A percentile compares a stretch with the other conserved stretches of the same genome.
Conservation (phyloP, 176 grass and related monocot genomes). For the Oryza nivara region DNA sequence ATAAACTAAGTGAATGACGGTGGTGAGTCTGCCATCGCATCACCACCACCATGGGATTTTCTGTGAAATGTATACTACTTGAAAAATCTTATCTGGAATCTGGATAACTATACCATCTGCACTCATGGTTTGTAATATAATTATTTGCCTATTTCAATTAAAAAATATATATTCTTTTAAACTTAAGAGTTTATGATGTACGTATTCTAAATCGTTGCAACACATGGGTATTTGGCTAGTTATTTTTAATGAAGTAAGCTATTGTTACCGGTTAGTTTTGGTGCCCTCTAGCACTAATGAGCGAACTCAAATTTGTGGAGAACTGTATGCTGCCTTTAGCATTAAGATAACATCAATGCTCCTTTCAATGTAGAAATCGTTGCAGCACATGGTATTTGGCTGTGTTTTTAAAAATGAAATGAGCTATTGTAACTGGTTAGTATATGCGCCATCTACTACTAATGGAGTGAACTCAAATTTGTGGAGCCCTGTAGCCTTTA, state of each 20-base stretch:
- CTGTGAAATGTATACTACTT: neutral
- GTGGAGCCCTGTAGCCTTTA: neutral
- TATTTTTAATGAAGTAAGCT: neutral
- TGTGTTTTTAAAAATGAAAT: neutral
- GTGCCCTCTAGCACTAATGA: neutral
- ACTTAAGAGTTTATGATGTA: no score
- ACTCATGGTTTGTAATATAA: neutral
- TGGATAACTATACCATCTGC: neutral
- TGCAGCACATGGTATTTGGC: no score
- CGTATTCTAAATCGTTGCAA: neutral
- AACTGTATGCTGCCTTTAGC: neutral
- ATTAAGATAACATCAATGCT: neutral
- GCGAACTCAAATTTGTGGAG: neutral
- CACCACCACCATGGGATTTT: neutral
- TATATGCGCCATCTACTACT: conserved; percentile 11
- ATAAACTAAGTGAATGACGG: neutral
- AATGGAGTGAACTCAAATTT: conserved; percentile 6
- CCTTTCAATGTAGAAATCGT: neutral
- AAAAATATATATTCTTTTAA: no score
- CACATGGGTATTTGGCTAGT: neutral
- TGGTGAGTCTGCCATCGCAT: neutral
- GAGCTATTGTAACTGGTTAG: neutral
- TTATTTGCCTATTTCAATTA: neutral
- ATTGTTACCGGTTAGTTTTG: conserved; percentile 7
- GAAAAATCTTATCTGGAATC: neutral